Conservation (phyloP, 2,329 filamentous ascomycete genomes). For the Fusarium concolor region DNA sequence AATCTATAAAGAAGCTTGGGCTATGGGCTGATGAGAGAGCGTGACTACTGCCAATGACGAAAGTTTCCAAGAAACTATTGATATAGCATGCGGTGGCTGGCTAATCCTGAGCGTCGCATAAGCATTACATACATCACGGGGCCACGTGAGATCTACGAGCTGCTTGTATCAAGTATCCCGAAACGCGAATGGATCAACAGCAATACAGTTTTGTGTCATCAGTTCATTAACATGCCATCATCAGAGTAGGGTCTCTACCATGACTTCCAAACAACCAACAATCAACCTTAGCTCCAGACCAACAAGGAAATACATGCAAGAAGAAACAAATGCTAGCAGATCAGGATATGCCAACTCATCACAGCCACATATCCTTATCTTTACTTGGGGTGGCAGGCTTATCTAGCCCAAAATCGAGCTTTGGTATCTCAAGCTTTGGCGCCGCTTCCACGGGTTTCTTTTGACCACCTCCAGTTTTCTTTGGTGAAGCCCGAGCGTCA, state of each 20-base stretch:
- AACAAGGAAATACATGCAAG: slow-evolving; percentile 41
- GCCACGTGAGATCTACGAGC: slow-evolving; percentile 17
- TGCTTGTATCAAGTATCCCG: slow-evolving; percentile 22
- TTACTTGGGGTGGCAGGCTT: slow-evolving; percentile 46
- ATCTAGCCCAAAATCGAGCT: slow-evolving; percentile 62
- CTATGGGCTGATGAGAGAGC: neutral
- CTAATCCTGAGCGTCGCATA: slow-evolving; percentile 1
- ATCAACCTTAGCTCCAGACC: slow-evolving; percentile 42
- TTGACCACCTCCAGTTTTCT: slow-evolving; percentile 53
- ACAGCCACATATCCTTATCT: slow-evolving; percentile 51
- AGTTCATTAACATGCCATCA: slow-evolving; percentile 56
- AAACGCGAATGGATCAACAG: slow-evolving; percentile 18
- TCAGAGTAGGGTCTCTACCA: slow-evolving; percentile 46
- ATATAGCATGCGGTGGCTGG: slow-evolving; percentile 1
- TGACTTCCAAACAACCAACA: slow-evolving; percentile 47
- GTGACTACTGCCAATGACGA: neutral
- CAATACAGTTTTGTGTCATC: slow-evolving; percentile 49
- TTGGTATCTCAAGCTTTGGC: slow-evolving; percentile 72
- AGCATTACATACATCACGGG: slow-evolving; percentile 2
- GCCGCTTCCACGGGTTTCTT: slow-evolving; percentile 65
- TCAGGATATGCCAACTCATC: slow-evolving; percentile 26
- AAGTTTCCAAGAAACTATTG: neutral
- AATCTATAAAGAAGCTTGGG: slow-evolving; percentile 43
- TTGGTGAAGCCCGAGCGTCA: slow-evolving; percentile 48
- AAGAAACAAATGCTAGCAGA: slow-evolving; percentile 38